phyloP scores from a whole-genome alignment of 768 basidiomycete genomes.

The Trametes coccinea region DNA sequence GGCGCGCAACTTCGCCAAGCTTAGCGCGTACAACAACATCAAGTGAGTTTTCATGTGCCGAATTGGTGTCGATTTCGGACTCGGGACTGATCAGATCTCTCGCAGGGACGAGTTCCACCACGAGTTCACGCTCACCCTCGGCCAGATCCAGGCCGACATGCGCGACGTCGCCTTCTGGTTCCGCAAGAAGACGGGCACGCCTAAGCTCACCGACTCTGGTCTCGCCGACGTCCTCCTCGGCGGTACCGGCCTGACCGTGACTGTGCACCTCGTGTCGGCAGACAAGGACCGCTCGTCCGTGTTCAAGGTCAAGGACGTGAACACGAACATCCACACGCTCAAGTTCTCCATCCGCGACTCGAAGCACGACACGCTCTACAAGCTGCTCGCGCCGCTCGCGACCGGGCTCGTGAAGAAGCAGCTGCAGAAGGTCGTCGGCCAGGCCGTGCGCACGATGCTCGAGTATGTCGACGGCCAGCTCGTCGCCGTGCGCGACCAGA shows the following conservation, averaged over 20 bases:
- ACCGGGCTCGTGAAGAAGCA: conserved; percentile 82
- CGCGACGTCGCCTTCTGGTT: conserved; percentile 94
- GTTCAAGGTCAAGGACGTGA: conserved; percentile 68
- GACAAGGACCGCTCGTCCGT: conserved; percentile 65
- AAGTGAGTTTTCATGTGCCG: conserved; percentile 12
- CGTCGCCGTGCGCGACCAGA: conserved; percentile 73
- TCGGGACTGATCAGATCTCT: neutral
- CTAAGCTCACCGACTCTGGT: conserved; percentile 79
- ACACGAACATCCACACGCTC: conserved; percentile 82
- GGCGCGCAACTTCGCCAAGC: conserved; percentile 78
- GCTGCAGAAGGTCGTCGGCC: conserved; percentile 58
- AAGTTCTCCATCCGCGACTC: conserved; percentile 90
- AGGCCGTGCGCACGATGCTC: conserved; percentile 74
- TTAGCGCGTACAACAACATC: conserved; percentile 69
- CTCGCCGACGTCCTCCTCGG: conserved; percentile 85
- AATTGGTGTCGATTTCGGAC: neutral
- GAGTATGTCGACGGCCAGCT: conserved; percentile 93
- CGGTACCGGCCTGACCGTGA: conserved; percentile 76
- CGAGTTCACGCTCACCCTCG: conserved; percentile 71
- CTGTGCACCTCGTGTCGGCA: conserved; percentile 58
- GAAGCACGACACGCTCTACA: conserved; percentile 90
- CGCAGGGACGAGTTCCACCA: conserved; percentile 62
- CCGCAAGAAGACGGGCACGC: conserved; percentile 79
- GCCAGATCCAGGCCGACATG: conserved; percentile 92
- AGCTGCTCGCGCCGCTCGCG: conserved; percentile 75